Conservation (phyloP, 139 green algal genomes). For the Coelastrella sp. region DNA sequence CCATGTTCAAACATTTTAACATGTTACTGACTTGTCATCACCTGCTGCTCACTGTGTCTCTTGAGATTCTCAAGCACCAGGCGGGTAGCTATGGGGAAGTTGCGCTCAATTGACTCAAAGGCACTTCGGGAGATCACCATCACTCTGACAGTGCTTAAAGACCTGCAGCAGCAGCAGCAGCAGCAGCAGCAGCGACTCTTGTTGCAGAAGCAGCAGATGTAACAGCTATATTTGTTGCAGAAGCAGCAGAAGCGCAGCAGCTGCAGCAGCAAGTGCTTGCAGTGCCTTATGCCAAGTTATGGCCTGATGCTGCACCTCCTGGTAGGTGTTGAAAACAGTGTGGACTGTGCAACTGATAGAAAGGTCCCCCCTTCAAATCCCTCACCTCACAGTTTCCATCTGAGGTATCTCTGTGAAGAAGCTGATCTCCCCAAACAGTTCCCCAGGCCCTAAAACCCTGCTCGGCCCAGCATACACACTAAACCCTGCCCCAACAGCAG, state of each 20-base stretch:
- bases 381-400: conserved; percentile 47
- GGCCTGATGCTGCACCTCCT: no score
- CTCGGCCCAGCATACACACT: conserved; percentile 16
- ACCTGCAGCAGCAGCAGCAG: conserved; percentile 6
- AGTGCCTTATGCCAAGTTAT: no score
- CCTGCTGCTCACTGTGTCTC: conserved; percentile 16
- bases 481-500: neutral
- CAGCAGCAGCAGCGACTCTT: conserved; percentile 4
- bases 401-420: conserved; percentile 53
- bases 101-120: conserved; percentile 59
- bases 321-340: no score
- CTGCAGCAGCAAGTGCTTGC: neutral
- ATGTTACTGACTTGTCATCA: neutral
- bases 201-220: neutral
- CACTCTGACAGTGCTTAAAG: conserved; percentile 54
- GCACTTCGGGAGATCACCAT: conserved; percentile 60
- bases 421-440: conserved; percentile 46
- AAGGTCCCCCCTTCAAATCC: neutral
- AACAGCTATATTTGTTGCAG: no score
- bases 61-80: conserved; percentile 72
- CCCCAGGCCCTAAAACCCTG: conserved; percentile 13
- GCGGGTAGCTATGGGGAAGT: conserved; percentile 63
- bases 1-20: neutral
- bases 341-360: no score
- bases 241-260: neutral